phyloP scores from a whole-genome alignment of 129 eudicot species.

The Apium graveolens region DNA sequence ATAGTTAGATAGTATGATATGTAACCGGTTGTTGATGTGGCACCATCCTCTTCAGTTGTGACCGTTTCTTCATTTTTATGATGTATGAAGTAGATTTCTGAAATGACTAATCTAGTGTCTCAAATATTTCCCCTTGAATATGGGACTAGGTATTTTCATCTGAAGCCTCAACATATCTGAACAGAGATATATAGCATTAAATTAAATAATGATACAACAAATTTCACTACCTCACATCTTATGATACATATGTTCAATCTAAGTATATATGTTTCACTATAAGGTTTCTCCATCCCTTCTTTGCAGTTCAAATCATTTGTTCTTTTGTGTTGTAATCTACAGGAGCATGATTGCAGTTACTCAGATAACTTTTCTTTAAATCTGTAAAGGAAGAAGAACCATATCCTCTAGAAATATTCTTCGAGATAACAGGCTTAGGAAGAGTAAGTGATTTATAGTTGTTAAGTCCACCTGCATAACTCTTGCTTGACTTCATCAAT shows the following conservation, averaged over 20 bases:
- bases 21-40: no score
- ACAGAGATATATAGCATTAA: not conserved
- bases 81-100: no score
- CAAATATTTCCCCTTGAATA: no score
- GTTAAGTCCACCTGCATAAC: conserved; percentile 7
- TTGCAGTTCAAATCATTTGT: not conserved
- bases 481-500: conserved; percentile 7
- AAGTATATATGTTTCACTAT: not conserved
- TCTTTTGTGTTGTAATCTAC: not conserved
- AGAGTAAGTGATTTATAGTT: conserved; percentile 7
- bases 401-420: not conserved
- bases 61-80: no score
- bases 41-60: no score
- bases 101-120: no score
- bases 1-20: no score
- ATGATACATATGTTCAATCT: not conserved
- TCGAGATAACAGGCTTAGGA: conserved; percentile 6
- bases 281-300: not conserved
- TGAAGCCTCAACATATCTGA: not conserved
- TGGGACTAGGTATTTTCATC: no score
- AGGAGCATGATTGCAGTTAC: not conserved
- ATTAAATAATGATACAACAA: not conserved
- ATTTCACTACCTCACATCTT: not conserved
- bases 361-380: not conserved
- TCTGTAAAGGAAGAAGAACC: conserved; percentile 5